Evolutionary conservation across 2,329 filamentous ascomycete genomes (phyloP), one percentile per base, ranked within the genome.

Genomic region (Ophiocordyceps unilateralis): DNA sequence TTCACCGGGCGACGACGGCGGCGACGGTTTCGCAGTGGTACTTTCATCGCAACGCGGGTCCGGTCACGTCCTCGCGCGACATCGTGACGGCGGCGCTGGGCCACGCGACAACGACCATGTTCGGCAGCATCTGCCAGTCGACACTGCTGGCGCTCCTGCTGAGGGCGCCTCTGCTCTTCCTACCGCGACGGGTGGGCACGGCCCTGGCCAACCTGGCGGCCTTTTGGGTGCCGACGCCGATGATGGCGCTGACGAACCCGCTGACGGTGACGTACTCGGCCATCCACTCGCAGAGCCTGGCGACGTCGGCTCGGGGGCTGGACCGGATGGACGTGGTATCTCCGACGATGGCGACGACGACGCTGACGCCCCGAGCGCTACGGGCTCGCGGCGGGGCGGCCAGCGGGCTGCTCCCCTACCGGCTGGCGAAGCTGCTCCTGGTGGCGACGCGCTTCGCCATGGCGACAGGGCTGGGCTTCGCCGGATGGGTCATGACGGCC

Each of bases 21-120:
- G 91, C 91, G 11, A 94, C 89, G 1, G 89, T 96, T 21, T 93
- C 86, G 36, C 91, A 98, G 61, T 98, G 91, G 91, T 98, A 98
- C 62, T 98, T 96, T 61, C 89, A 96, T 61, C 85, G 91, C 48
- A 83, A 93, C 52, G 78, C 79, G 5, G 74, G 79, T 11, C 86
- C 89, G 5, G 70, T 81, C 9, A 79, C 87, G 2, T 78, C 84
- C 1, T 88, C 86, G 1, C 70, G 73, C 44, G 81, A 88, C 44
- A 81, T 96, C 40, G 86, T 96, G 22, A 69, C 76, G 47, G 89
- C 88, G 7, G 89, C 88, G 14, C 67, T 94, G 39, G 69, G 70
- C 41, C 91, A 98, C 62, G 81, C 88, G 3, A 68, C 76, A 14
- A 88, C 85, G 15, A 89, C 85, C 2, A 79, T 95, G 32, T 93